phyloP scores from a whole-genome alignment of 2,329 filamentous ascomycete genomes.

The Mycosphaerella sp. region DNA sequence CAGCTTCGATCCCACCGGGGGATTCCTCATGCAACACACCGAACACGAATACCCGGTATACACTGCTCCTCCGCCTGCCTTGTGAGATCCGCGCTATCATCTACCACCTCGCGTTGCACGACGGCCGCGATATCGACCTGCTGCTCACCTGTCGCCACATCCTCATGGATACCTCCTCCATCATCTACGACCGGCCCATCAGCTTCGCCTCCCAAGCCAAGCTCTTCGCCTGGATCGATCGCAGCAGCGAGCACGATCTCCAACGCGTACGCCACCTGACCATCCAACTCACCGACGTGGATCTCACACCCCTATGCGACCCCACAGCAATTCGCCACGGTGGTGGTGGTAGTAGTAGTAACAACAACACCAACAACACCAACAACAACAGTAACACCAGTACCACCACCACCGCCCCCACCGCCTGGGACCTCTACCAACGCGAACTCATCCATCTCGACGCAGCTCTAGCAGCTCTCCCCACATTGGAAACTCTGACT shows the following conservation, averaged over 20 bases:
- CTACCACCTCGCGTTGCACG: background rate
- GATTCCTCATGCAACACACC: background rate
- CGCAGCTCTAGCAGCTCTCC: slow-evolving; percentile 18
- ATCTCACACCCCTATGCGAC: slow-evolving; percentile 24
- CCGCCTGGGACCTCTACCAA: slow-evolving; percentile 26
- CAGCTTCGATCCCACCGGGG: background rate
- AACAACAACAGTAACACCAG: no score
- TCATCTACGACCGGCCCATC: slow-evolving; percentile 21
- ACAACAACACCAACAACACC: no score
- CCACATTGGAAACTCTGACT: slow-evolving; percentile 19
- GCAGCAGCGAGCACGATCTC: slow-evolving; percentile 19
- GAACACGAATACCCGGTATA: background rate
- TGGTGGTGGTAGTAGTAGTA: no score
- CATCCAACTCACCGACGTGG: slow-evolving; percentile 26
- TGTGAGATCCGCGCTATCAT: slow-evolving; percentile 14
- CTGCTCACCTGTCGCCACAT: slow-evolving; percentile 19
- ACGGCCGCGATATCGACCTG: slow-evolving; percentile 6
- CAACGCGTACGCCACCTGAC: slow-evolving; percentile 20
- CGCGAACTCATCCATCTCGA: slow-evolving; percentile 24
- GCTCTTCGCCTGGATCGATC: slow-evolving; percentile 26
- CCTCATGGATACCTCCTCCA: slow-evolving; percentile 23
- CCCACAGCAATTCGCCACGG: background rate
- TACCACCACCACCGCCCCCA: background rate
- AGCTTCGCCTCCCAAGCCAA: slow-evolving; percentile 25
- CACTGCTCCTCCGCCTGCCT: slow-evolving; percentile 17